phyloP scores from a whole-genome alignment of 1,284 basidiomycete genomes.

The Phlebopus sp. region DNA sequence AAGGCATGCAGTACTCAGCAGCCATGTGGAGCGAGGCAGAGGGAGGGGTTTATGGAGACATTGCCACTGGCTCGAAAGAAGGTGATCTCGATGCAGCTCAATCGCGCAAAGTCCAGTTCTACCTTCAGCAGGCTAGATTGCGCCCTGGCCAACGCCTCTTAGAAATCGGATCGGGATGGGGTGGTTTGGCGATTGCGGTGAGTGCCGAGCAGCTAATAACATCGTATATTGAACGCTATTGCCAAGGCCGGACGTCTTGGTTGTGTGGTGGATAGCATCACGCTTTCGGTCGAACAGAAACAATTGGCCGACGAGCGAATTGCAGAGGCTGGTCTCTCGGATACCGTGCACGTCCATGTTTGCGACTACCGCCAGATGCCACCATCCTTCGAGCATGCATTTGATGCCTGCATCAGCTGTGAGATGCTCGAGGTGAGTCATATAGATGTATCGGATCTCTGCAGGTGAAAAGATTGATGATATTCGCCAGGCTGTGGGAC shows the following conservation, averaged over 20 bases:
- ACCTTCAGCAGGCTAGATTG: slow-evolving; percentile 6
- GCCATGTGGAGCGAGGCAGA: slow-evolving; percentile 39
- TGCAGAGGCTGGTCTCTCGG: slow-evolving; percentile 45
- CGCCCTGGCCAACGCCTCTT: slow-evolving; percentile 57
- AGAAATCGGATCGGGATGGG: slow-evolving; percentile 84
- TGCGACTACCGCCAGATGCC: slow-evolving; percentile 75
- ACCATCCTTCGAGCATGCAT: slow-evolving; percentile 54
- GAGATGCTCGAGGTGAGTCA: slow-evolving; percentile 71
- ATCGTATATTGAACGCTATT: slow-evolving; percentile 36
- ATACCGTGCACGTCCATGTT: slow-evolving; percentile 65
- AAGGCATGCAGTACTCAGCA: slow-evolving; percentile 50
- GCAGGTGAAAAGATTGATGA: background rate
- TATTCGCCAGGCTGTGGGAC: slow-evolving; percentile 52
- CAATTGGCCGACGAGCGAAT: slow-evolving; percentile 62
- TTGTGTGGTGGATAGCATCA: slow-evolving; percentile 72
- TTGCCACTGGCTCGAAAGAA: slow-evolving; percentile 13
- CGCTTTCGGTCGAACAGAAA: slow-evolving; percentile 71
- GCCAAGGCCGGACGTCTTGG: slow-evolving; percentile 44
- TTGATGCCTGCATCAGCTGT: slow-evolving; percentile 72
- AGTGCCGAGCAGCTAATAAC: background rate
- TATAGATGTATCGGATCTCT: slow-evolving; percentile 27
- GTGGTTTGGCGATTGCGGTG: slow-evolving; percentile 64
- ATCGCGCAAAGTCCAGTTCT: slow-evolving; percentile 5
- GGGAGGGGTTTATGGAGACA: slow-evolving; percentile 17
- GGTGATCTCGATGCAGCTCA: slow-evolving; percentile 7